These are phyloP conservation scores for Dendrobium officinale DNA, from an alignment of 106 monocot species.

Conservation along the genomic window DNA sequence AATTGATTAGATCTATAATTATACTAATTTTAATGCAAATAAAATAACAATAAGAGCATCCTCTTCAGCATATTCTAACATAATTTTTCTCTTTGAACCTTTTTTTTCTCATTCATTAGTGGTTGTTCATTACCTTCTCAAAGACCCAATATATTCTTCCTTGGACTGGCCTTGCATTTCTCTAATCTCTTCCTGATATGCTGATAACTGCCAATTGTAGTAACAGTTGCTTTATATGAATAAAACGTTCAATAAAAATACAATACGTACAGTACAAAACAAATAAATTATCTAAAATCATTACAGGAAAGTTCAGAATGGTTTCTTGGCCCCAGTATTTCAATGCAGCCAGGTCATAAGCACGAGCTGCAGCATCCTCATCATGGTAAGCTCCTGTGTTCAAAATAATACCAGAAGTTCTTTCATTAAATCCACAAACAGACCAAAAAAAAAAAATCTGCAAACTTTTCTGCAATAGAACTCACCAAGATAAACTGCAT, in stretches of 20 bases:
- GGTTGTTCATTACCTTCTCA: conserved; percentile 39
- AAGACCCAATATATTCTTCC: conserved; percentile 67
- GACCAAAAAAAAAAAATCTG: too few relatives aligned
- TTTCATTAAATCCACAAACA: background rate
- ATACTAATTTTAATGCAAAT: too few relatives aligned
- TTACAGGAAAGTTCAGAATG: conserved; percentile 81
- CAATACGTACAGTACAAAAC: background rate
- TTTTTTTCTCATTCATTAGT: background rate
- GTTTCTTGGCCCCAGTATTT: conserved; percentile 91
- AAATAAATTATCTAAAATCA: background rate
- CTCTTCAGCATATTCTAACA: too few relatives aligned
- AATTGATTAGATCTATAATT: too few relatives aligned
- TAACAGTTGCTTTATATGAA: background rate
- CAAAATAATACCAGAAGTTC: background rate
- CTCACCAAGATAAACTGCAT: conserved; percentile 89
- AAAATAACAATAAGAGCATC: too few relatives aligned
- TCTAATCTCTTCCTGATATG: conserved; percentile 33
- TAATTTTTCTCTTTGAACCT: background rate
- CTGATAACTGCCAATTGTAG: conserved; percentile 19
- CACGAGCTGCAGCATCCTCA: conserved; percentile 76
- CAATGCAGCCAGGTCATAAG: conserved; percentile 80
- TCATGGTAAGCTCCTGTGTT: conserved; percentile 71
- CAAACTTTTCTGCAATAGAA: background rate
- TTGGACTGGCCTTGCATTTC: conserved; percentile 43
- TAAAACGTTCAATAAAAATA: background rate